Conservation (phyloP, 163 green algal genomes). For the Volvox carteri region DNA sequence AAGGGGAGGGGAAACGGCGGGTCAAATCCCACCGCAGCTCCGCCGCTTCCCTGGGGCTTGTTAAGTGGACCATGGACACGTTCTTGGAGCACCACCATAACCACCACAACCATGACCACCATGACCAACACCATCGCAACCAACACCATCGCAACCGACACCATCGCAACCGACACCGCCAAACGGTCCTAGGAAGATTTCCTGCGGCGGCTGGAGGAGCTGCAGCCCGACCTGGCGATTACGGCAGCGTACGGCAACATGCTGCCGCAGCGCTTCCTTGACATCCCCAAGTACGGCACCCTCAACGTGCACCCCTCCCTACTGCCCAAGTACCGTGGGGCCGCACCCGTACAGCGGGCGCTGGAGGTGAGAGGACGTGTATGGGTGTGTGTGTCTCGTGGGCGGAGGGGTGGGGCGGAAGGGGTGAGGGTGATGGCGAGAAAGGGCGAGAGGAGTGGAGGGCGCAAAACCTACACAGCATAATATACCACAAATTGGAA, state of each 20-base stretch:
- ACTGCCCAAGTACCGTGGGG: constrained; percentile 93
- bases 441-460: neutral
- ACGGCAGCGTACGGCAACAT: constrained; percentile 99
- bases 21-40: too few relatives aligned
- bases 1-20: too few relatives aligned
- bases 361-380: constrained; percentile 86
- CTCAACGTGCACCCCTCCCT: constrained; percentile 99
- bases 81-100: neutral
- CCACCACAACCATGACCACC: neutral
- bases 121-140: neutral
- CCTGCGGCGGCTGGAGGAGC: constrained; percentile 74
- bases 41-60: too few relatives aligned
- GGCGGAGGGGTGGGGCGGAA: neutral
- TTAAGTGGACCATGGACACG: too few relatives aligned
- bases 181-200: constrained; percentile 82
- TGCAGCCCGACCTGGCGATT: constrained; percentile 93
- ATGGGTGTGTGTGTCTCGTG: too few relatives aligned
- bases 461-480: too few relatives aligned
- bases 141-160: neutral
- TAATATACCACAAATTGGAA: too few relatives aligned
- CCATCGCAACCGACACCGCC: neutral
- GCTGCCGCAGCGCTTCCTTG: constrained; percentile 92
- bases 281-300: constrained; percentile 89
- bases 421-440: neutral
- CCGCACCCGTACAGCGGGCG: constrained; percentile 93